Evolutionary conservation across 2,329 filamentous ascomycete species (phyloP).

Genomic region (Pestalotiopsis sp.): DNA sequence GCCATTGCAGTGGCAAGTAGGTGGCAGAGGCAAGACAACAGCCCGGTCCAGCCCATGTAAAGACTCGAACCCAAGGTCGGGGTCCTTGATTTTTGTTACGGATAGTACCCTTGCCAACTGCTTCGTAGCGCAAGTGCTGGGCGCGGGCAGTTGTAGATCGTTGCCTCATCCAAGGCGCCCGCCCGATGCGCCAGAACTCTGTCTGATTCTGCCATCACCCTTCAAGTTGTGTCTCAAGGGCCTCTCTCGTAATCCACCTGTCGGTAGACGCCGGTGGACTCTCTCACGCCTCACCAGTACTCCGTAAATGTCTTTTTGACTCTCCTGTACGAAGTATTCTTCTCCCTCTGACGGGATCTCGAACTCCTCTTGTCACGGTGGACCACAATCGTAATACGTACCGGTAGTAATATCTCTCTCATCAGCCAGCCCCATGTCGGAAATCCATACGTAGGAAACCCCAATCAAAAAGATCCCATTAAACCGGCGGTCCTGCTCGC

Average conservation of each 20-base stretch:
- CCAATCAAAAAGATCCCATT: neutral
- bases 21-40: neutral
- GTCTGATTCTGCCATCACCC: neutral
- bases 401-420: neutral
- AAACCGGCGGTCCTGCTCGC: slow-evolving; percentile 4
- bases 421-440: neutral
- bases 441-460: neutral
- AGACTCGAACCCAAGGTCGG: neutral
- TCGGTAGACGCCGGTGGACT: neutral
- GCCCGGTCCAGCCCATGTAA: neutral
- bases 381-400: neutral
- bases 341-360: neutral
- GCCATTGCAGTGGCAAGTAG: neutral
- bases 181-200: neutral
- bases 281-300: neutral
- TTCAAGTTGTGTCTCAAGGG: no score
- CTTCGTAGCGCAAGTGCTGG: neutral
- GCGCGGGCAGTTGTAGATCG: neutral
- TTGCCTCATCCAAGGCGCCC: neutral
- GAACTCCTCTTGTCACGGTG: neutral
- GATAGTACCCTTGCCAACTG: neutral
- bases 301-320: no score
- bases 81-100: neutral
- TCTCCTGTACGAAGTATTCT: no score
- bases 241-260: no score